phyloP scores from a whole-genome alignment of 345 rosid genomes.

The Linum tenue region DNA sequence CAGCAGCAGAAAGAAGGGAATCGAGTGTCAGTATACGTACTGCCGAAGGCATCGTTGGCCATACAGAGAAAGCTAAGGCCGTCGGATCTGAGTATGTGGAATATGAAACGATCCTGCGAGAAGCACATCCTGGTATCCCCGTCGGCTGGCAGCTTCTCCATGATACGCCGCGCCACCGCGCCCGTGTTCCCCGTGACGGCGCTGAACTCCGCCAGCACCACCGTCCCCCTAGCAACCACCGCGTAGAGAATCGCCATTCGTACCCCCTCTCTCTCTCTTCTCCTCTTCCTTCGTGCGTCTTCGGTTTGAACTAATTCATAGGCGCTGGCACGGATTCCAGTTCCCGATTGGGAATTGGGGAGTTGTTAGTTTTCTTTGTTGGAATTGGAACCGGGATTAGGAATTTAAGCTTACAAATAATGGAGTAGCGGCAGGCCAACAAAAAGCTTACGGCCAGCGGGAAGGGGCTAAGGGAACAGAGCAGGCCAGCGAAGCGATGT shows the following conservation, averaged over 20 bases:
- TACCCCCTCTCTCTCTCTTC: too few relatives aligned
- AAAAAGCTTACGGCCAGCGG: too few relatives aligned
- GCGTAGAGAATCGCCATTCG: slow-evolving; percentile 84
- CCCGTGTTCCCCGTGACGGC: slow-evolving; percentile 92
- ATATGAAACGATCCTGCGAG: slow-evolving; percentile 89
- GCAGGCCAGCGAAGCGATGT: too few relatives aligned
- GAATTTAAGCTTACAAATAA: too few relatives aligned
- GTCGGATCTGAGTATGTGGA: slow-evolving; percentile 88
- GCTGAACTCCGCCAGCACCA: slow-evolving; percentile 90
- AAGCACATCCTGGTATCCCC: slow-evolving; percentile 72
- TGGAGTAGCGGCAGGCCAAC: too few relatives aligned
- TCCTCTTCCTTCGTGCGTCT: too few relatives aligned
- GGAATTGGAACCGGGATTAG: too few relatives aligned
- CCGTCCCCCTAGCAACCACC: slow-evolving; percentile 87
- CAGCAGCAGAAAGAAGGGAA: neutral
- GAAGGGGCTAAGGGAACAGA: too few relatives aligned
- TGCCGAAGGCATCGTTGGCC: slow-evolving; percentile 94
- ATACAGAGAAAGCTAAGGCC: slow-evolving; percentile 88
- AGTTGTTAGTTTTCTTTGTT: too few relatives aligned
- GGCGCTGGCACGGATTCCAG: too few relatives aligned
- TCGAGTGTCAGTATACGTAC: slow-evolving; percentile 31
- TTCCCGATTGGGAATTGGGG: too few relatives aligned
- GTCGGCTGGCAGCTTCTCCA: slow-evolving; percentile 73
- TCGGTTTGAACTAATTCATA: too few relatives aligned
- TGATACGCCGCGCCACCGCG: slow-evolving; percentile 76